Evolutionary conservation across 305 asterid genomes (phyloP), one percentile per base, ranked within the genome.

Genomic region (Fraxinus velutina): DNA sequence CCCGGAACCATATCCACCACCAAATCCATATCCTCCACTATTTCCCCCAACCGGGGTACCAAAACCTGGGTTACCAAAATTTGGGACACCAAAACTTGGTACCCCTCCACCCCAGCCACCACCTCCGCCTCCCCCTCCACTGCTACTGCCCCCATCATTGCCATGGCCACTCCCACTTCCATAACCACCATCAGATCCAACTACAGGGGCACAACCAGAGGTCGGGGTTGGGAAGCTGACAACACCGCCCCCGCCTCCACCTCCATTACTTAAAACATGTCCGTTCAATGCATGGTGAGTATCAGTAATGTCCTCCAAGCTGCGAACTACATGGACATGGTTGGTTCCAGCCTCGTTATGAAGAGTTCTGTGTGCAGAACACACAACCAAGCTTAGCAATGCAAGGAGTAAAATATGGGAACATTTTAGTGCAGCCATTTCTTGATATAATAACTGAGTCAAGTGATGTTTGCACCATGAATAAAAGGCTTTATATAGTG

Each of bases 361-460:
- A 36, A 8, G 62, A 34, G 39, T 27, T 3, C 50, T 64, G 29
- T 80, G 62, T 5, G 84, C 85, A 36, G 84, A 83, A 36, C 83
- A 85, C 30, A 81, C 5, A 13, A 81, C 52, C 33, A 87, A 76
- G 73, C 79, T 5, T 60, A 87, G 12, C 15, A 83, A 12, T 72
- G 55, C 81, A 33, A 85, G 42, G 2, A 83, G 78, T 15, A 19
- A 50, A 19, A 82, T 34, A 72, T 12, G 15, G 70, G 32, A 32
- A 30, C 81, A 52, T 68, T 52, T 85, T 60, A 75, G 80, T 60
- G 81, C 71, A 8, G 44, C 75, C 90, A 85, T 86, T 77, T 29
- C 34, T 83, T 52, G 57, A 34, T 13, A 17, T 71, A 27, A 5
- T 21, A 6, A 27, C 19, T 7, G 19, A 33, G 19, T n/a, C 44